Percentiles rank a stretch among this genome's conserved stretches.
These are phyloP conservation scores for Circinella minor DNA, from an alignment of 371 early-diverging fungal species.

Conservation along the genomic window DNA sequence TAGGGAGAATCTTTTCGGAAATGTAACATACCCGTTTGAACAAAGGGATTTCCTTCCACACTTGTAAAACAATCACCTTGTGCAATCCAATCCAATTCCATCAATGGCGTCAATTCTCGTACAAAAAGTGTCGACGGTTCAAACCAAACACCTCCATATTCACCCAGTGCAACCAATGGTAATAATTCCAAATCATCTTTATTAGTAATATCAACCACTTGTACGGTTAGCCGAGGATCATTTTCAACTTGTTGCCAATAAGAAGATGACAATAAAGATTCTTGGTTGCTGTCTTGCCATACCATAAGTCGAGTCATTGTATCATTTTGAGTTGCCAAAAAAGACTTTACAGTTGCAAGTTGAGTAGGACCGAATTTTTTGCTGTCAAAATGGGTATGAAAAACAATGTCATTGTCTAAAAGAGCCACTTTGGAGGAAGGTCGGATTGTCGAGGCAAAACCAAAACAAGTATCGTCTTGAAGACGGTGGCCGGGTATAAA, in stretches of 20 bases:
- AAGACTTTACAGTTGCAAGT: slow-evolving; percentile 44
- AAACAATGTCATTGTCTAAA: slow-evolving; percentile 23
- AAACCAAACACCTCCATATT: slow-evolving; percentile 58
- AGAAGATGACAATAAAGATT: slow-evolving; percentile 19
- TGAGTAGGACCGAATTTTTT: slow-evolving; percentile 35
- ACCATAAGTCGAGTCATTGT: slow-evolving; percentile 36
- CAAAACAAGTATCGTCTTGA: slow-evolving; percentile 53
- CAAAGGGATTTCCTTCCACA: slow-evolving; percentile 36
- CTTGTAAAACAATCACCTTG: slow-evolving; percentile 42
- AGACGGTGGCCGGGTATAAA: slow-evolving; percentile 48
- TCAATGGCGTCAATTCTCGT: slow-evolving; percentile 44
- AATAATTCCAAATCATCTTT: slow-evolving; percentile 3
- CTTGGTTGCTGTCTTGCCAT: slow-evolving; percentile 45
- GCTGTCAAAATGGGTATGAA: slow-evolving; percentile 41
- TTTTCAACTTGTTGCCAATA: slow-evolving; percentile 27
- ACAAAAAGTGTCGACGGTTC: slow-evolving; percentile 48
- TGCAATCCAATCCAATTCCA: slow-evolving; percentile 49
- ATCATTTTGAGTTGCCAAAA: slow-evolving; percentile 47
- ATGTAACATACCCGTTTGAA: slow-evolving; percentile 31
- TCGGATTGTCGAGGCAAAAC: slow-evolving; percentile 42
- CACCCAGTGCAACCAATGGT: slow-evolving; percentile 39
- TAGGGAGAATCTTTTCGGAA: slow-evolving; percentile 42
- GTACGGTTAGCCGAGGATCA: slow-evolving; percentile 21
- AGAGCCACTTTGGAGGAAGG: neutral
- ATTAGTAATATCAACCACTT: slow-evolving; percentile 13